These are phyloP conservation scores for Phytophthora rubi DNA, from an alignment of 352 stramenopile species.

Conservation along the genomic window DNA sequence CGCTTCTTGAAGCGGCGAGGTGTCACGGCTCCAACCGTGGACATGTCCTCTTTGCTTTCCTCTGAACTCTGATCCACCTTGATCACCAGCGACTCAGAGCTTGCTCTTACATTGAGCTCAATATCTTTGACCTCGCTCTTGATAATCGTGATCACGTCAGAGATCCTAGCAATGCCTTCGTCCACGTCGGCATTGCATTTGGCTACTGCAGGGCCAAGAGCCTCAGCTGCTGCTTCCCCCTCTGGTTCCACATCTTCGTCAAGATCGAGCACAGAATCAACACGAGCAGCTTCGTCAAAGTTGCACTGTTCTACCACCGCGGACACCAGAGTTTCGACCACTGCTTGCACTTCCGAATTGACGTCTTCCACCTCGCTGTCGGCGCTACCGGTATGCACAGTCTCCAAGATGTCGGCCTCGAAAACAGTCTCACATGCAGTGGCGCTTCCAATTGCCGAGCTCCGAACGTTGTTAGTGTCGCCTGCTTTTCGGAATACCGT, in stretches of 20 bases:
- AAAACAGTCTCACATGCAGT: background rate
- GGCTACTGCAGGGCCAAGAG: background rate
- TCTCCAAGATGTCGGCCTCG: background rate
- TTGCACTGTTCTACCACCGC: background rate
- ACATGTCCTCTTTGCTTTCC: background rate
- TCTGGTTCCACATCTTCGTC: too few relatives aligned
- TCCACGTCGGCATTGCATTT: background rate
- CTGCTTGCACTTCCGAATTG: background rate
- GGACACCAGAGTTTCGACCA: background rate
- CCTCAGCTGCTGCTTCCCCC: background rate
- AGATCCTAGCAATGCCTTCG: background rate
- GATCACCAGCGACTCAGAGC: background rate
- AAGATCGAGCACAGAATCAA: background rate
- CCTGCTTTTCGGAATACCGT: background rate
- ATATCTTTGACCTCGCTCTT: background rate
- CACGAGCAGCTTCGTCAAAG: background rate
- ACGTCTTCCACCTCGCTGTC: background rate
- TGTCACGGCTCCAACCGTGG: background rate
- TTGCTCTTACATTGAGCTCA: background rate
- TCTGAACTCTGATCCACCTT: background rate
- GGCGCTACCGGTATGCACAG: background rate
- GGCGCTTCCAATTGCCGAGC: background rate
- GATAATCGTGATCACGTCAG: background rate
- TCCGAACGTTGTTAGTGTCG: background rate
- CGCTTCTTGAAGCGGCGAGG: constrained; percentile 5